Conservation (phyloP, 2,329 filamentous ascomycete genomes). For the Aspergillus flavus region DNA sequence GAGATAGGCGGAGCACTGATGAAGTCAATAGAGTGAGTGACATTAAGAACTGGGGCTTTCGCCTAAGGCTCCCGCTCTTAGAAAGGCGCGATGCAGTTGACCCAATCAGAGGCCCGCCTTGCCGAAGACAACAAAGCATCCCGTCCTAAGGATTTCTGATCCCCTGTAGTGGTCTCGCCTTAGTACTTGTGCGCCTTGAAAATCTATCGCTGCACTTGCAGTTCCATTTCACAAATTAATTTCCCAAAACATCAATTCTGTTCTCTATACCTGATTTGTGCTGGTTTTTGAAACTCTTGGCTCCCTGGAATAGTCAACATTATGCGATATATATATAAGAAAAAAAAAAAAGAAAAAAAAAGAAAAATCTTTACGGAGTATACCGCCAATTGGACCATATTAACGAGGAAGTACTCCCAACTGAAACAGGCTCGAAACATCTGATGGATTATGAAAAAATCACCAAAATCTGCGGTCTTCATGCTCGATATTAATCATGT, state of each 20-base stretch:
- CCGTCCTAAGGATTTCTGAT: not conserved
- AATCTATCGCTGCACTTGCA: not conserved
- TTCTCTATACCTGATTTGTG: not conserved
- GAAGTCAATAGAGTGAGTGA: slow-evolving; percentile 9
- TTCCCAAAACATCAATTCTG: not conserved
- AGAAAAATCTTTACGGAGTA: not conserved
- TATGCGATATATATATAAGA: not conserved
- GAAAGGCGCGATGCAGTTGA: slow-evolving; percentile 34
- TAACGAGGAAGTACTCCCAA: not conserved
- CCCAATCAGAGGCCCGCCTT: slow-evolving; percentile 39
- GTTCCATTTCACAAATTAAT: not conserved
- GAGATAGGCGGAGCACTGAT: not conserved
- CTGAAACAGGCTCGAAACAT: not conserved
- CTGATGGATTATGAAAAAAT: not conserved
- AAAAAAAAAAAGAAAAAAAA: too few relatives aligned
- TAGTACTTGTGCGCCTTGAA: not conserved
- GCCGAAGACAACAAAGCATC: slow-evolving; percentile 29
- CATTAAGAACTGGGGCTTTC: slow-evolving; percentile 25
- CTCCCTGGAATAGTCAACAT: not conserved
- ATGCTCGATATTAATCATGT: not conserved
- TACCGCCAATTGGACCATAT: not conserved
- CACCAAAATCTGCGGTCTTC: not conserved
- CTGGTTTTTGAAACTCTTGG: not conserved
- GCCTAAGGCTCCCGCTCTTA: slow-evolving; percentile 42
- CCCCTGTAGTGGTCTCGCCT: not conserved